A percentile compares a stretch with the other conserved stretches of the same genome.
phyloP scores from a whole-genome alignment of 2,329 filamentous ascomycete genomes.

The Didymella keratinophila region DNA sequence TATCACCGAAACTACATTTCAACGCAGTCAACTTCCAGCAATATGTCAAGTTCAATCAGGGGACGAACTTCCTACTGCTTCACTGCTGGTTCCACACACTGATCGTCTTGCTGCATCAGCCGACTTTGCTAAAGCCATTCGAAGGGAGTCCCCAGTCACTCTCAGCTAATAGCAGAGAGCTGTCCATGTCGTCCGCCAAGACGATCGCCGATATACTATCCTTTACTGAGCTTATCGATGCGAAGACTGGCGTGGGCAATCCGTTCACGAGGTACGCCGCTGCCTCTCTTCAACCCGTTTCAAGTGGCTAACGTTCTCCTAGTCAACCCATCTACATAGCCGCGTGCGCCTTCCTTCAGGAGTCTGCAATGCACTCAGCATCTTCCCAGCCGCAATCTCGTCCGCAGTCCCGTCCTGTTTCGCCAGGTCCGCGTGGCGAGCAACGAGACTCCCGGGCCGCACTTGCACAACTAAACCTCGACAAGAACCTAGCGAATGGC shows the following conservation, averaged over 20 bases:
- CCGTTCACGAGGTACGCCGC: conserved; percentile 70
- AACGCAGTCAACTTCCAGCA: conserved; percentile 86
- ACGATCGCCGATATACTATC: conserved; percentile 89
- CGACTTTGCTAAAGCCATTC: conserved; percentile 81
- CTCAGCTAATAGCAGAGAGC: conserved; percentile 79
- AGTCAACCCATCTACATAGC: conserved; percentile 92
- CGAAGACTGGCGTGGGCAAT: conserved; percentile 85
- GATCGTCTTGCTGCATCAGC: conserved; percentile 85
- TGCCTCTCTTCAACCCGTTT: background rate
- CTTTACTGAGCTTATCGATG: conserved; percentile 85
- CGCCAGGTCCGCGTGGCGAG: conserved; percentile 10
- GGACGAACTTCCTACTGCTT: conserved; percentile 84
- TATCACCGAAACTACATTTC: conserved; percentile 79
- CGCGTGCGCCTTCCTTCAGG: conserved; percentile 86
- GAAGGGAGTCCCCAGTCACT: conserved; percentile 73
- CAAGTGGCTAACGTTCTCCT: conserved; percentile 20
- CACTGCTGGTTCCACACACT: conserved; percentile 91
- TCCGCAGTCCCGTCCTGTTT: conserved; percentile 45
- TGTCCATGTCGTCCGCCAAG: conserved; percentile 88
- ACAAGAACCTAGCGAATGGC: conserved; percentile 20
- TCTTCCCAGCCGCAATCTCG: conserved; percentile 71
- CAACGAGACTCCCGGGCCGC: conserved; percentile 7
- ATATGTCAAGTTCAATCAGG: conserved; percentile 80
- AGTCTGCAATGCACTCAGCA: conserved; percentile 73
- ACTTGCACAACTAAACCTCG: conserved; percentile 6